These are phyloP conservation scores for Dioscorea cayenensis DNA, from an alignment of 116 monocot species.

Conservation along the genomic window DNA sequence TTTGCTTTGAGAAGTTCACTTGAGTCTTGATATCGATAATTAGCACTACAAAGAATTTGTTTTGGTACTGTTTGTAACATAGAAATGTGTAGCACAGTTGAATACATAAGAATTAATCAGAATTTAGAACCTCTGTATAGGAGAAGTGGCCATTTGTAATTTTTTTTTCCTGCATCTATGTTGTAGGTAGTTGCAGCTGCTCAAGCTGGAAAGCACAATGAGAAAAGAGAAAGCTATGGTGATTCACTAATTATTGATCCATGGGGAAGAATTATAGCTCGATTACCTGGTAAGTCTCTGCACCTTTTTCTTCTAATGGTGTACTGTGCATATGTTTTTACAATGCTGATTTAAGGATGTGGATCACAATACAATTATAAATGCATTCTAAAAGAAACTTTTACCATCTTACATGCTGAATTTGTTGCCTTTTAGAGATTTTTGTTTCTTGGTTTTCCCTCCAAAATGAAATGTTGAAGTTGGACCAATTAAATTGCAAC, in stretches of 20 bases:
- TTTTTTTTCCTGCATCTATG: neutral
- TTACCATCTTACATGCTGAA: too few species aligned
- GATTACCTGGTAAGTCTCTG: conserved; percentile 55
- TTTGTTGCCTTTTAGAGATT: neutral
- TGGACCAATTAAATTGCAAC: too few species aligned
- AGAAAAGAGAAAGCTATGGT: conserved; percentile 92
- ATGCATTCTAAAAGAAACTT: too few species aligned
- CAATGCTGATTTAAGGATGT: too few species aligned
- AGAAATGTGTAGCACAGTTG: neutral
- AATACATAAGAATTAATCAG: too few species aligned
- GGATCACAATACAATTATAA: too few species aligned
- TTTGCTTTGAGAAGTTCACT: neutral
- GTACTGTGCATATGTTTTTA: neutral
- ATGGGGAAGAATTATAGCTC: conserved; percentile 71
- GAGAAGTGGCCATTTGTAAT: too few species aligned
- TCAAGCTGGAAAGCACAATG: conserved; percentile 80
- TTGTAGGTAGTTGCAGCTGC: conserved; percentile 81
- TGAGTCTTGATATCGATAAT: neutral
- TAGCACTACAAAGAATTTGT: neutral
- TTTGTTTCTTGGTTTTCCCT: neutral
- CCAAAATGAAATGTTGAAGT: too few species aligned
- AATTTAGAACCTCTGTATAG: too few species aligned
- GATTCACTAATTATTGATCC: conserved; percentile 92
- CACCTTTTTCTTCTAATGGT: neutral
- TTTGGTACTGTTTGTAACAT: neutral